Conservation (phyloP, 2,329 filamentous ascomycete genomes). For the Lachnellula willkommii region DNA sequence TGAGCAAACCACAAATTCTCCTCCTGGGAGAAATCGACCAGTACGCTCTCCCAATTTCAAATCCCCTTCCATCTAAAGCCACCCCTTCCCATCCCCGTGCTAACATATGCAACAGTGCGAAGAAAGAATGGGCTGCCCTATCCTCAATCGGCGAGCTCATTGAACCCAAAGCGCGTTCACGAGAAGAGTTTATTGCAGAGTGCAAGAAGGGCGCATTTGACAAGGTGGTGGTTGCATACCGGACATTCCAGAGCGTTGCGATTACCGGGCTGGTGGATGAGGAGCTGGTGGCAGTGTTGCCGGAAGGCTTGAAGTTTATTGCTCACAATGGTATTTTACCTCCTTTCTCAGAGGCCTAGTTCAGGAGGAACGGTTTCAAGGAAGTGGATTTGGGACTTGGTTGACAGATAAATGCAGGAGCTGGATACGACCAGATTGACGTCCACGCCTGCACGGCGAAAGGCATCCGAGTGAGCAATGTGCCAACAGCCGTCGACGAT, state of each 20-base stretch:
- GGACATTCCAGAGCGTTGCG: slow-evolving; percentile 60
- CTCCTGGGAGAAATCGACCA: slow-evolving; percentile 59
- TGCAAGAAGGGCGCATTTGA: slow-evolving; percentile 61
- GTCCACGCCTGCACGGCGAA: slow-evolving; percentile 63
- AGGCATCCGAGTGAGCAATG: slow-evolving; percentile 69
- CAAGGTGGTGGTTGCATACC: slow-evolving; percentile 59
- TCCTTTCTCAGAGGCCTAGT: neutral
- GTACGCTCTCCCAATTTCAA: slow-evolving; percentile 40
- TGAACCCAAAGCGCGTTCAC: slow-evolving; percentile 53
- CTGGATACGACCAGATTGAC: slow-evolving; percentile 82
- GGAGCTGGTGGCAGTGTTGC: slow-evolving; percentile 58
- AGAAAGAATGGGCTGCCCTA: slow-evolving; percentile 59
- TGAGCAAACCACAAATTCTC: slow-evolving; percentile 52
- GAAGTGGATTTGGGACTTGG: neutral
- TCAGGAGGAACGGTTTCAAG: neutral
- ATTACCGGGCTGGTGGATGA: slow-evolving; percentile 67
- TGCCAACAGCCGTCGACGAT: slow-evolving; percentile 75
- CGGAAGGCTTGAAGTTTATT: slow-evolving; percentile 50
- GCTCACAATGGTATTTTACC: slow-evolving; percentile 52
- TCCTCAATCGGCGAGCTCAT: slow-evolving; percentile 60
- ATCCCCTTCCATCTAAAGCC: neutral
- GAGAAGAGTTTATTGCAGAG: slow-evolving; percentile 64
- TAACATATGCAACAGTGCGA: slow-evolving; percentile 45
- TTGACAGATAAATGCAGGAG: slow-evolving; percentile 43
- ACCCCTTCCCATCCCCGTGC: neutral